Percentiles rank a stretch among this genome's conserved stretches.
phyloP scores from a whole-genome alignment of 768 basidiomycete species.

The Lactarius psammicola region DNA sequence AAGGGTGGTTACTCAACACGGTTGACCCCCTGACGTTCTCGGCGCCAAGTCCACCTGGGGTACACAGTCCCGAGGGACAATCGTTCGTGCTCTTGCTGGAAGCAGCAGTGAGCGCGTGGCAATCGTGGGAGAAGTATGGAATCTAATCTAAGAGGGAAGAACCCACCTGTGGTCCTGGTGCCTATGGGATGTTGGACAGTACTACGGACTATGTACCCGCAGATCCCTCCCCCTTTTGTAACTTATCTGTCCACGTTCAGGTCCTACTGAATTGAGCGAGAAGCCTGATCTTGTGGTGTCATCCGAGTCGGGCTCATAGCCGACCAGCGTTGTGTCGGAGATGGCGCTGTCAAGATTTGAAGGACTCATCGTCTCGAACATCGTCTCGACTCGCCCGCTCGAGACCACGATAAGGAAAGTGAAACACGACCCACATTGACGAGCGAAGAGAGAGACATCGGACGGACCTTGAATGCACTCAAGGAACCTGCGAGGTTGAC shows the following conservation, averaged over 20 bases:
- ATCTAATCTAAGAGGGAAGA: background rate
- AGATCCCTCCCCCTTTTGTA: background rate
- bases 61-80: constrained; percentile 29
- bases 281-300: background rate
- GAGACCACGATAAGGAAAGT: background rate
- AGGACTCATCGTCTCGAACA: background rate
- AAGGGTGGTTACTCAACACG: constrained; percentile 29
- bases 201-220: background rate
- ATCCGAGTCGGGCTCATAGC: background rate
- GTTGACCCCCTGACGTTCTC: constrained; percentile 23
- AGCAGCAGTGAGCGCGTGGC: constrained; percentile 23
- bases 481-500: too few relatives aligned
- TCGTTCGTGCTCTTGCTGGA: constrained; percentile 29
- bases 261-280: background rate
- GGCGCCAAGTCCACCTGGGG: constrained; percentile 13
- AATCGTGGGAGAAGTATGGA: background rate
- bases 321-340: background rate
- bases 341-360: background rate
- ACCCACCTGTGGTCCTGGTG: too few relatives aligned
- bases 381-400: background rate
- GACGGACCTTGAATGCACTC: too few relatives aligned
- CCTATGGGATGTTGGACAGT: too few relatives aligned
- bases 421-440: background rate
- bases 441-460: background rate
- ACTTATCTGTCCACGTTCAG: background rate